Evolutionary conservation across 306 rosid species (phyloP).

Genomic region (Fragaria iinumae): DNA sequence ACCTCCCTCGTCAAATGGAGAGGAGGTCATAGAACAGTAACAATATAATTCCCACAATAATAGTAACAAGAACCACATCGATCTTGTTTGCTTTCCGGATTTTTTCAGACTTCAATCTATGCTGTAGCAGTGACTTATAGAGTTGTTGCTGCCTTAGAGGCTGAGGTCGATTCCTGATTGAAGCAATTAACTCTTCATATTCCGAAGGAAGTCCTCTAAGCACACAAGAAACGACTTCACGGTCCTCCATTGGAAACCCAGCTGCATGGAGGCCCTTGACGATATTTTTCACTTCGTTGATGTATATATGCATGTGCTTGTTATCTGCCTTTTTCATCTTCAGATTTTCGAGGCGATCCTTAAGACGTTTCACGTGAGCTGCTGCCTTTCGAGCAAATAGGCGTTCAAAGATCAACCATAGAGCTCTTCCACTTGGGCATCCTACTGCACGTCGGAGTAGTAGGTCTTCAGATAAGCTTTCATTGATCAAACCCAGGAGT

Average conservation of each 20-base stretch:
- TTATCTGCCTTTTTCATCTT: not conserved
- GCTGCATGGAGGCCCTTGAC: not conserved
- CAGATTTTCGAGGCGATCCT: not conserved
- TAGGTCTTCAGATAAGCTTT: not conserved
- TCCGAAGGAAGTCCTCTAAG: not conserved
- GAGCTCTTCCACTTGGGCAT: not conserved
- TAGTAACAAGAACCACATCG: no score
- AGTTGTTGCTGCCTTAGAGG: not conserved
- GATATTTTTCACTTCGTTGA: not conserved
- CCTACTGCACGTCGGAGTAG: not conserved
- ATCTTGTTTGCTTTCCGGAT: no score
- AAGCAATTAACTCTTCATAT: not conserved
- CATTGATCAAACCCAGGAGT: not conserved
- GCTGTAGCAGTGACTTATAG: not conserved
- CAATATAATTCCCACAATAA: no score
- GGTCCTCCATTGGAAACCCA: not conserved
- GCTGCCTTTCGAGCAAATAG: not conserved
- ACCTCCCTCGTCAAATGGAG: no score
- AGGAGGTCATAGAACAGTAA: no score
- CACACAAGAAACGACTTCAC: not conserved
- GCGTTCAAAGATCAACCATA: not conserved
- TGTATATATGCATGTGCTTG: no score
- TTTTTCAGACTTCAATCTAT: not conserved
- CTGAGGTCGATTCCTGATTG: not conserved
- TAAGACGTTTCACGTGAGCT: not conserved